phyloP scores from a whole-genome alignment of 805 yeast species.

The Zygosaccharomyces siamensis region DNA sequence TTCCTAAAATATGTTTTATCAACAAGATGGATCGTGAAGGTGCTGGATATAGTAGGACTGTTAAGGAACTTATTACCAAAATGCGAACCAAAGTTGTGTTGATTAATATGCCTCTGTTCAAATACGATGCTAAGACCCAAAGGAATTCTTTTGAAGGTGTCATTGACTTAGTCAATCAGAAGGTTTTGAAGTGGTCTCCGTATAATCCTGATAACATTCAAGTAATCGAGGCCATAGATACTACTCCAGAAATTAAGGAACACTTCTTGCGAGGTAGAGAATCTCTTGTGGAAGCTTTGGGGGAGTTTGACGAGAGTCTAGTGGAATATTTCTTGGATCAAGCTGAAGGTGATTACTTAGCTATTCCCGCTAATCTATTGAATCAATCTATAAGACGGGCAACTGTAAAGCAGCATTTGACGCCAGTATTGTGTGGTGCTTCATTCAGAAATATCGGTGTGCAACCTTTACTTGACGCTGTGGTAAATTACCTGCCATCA shows the following conservation, averaged over 20 bases:
- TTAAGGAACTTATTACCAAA: conserved; percentile 72
- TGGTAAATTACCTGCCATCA: conserved; percentile 72
- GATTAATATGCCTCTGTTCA: conserved; percentile 74
- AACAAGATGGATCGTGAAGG: conserved; percentile 97
- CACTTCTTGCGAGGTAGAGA: conserved; percentile 58
- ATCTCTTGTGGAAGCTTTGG: conserved; percentile 75
- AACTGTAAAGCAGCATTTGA: conserved; percentile 52
- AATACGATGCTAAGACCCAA: conserved; percentile 32
- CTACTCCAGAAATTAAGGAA: conserved; percentile 37
- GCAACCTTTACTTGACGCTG: conserved; percentile 86
- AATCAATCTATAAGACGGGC: conserved; percentile 57
- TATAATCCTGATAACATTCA: conserved; percentile 24
- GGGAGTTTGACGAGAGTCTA: conserved; percentile 75
- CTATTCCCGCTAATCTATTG: conserved; percentile 52
- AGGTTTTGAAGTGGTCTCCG: conserved; percentile 45
- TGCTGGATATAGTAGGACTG: conserved; percentile 89
- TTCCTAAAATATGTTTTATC: conserved; percentile 76
- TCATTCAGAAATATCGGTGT: conserved; percentile 91
- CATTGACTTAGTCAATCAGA: conserved; percentile 52
- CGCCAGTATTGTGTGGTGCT: conserved; percentile 90
- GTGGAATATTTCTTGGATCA: conserved; percentile 72
- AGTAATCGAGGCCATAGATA: conserved; percentile 55
- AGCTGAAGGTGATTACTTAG: conserved; percentile 60
- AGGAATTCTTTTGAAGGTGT: conserved; percentile 47
- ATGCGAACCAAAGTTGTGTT: conserved; percentile 69